Base-by-base conservation (phyloP, 495 filamentous ascomycete species). In the Platismatia glauca region DNA sequence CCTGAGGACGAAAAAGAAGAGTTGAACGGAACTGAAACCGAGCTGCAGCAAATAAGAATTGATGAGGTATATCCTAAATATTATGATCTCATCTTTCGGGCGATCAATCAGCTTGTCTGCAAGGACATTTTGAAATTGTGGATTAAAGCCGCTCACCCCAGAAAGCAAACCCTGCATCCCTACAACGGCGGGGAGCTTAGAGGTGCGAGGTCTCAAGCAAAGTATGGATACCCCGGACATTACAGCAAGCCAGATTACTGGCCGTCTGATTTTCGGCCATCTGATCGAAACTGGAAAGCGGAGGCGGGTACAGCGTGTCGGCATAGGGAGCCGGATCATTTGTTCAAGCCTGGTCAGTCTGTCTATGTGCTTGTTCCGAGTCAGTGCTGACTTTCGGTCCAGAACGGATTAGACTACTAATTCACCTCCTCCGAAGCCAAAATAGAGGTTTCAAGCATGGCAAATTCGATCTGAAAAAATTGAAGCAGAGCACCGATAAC, bases 281-380 rank as follows among this genome's bases (percentile, higher is more conserved):
- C 79, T 24, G 55, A 64, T 20, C 65, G 71, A 15, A 75, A 75
- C 27, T 67, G 62, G 59, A 9, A 31, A n/a, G 6, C 7, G 39
- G 15, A 18, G 1, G 7, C 16, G 1, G 68, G 69, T 62, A 70
- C 73, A 38, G 62, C 59, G n/a, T 66, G 61, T 62, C 77, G 82
- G 34, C 90, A 94, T 72, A 89, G 82, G 68, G 92, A 96, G 75
- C 91, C 92, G 0, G 90, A 96, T 67, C 92, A 97, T 71, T 67
- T 91, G 37, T 78, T 79, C 66, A 95, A 89, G 76, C 81, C 82
- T 63, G 84, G 90, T 94, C 74, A 73, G 83, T 67, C 24, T 59
- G 11, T n/a, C 16, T 48, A 13, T 13, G n/a, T 50, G 12, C 2
- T 46, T 22, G 22, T 12, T 2, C 9, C n/a, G 34, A 7, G 16